Conservation (phyloP, 176 grass and related monocot species). For the Puccinellia tenuiflora region DNA sequence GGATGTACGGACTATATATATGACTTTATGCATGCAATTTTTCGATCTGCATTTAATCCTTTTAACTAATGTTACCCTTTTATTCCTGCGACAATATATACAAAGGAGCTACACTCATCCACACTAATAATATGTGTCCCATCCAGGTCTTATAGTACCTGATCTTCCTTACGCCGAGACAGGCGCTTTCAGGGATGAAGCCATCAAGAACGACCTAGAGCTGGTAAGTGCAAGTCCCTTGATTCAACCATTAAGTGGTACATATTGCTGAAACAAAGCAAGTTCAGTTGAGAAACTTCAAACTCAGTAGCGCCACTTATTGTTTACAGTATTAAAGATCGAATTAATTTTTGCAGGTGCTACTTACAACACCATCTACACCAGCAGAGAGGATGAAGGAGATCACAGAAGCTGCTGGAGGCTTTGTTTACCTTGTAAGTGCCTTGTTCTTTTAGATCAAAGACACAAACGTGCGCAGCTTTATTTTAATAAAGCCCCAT, state of each 20-base stretch:
- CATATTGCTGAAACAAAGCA: no score
- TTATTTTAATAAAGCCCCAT: no score
- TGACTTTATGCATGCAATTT: no score
- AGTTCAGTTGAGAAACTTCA: no score
- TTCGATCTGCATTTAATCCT: not conserved
- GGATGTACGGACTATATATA: no score
- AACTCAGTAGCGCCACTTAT: not conserved
- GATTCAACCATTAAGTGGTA: not conserved
- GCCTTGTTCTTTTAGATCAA: no score
- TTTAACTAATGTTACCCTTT: not conserved
- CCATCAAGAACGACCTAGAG: constrained; percentile 64
- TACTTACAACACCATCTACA: constrained; percentile 71
- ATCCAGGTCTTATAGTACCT: constrained; percentile 62
- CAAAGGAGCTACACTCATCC: not conserved
- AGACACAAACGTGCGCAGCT: no score
- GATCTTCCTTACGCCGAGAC: constrained; percentile 65
- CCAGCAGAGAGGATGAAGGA: constrained; percentile 66
- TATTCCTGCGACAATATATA: not conserved
- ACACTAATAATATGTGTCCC: not conserved
- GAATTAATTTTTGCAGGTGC: constrained; percentile 35
- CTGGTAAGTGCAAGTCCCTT: constrained; percentile 36
- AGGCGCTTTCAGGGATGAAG: constrained; percentile 40
- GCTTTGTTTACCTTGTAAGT: constrained; percentile 74
- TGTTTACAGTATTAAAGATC: not conserved
- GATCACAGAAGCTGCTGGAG: constrained; percentile 56